Base-by-base conservation (phyloP, 257 asterid genomes). In the Plantago major region DNA sequence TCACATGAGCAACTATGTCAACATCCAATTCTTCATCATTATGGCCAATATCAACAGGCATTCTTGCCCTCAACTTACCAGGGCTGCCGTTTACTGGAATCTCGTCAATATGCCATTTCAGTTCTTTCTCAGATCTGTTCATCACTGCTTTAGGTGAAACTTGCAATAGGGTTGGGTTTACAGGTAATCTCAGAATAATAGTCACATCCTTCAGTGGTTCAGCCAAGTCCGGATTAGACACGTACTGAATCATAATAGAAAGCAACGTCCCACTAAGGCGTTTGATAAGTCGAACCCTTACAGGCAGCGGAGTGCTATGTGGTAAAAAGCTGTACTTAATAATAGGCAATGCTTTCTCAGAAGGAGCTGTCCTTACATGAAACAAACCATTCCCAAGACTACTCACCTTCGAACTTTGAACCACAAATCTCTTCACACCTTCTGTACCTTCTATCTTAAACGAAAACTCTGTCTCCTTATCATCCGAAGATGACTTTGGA, bases 61-160 rank as follows among this genome's bases (percentile, higher is more conserved):
- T 84, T 71, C 99, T 82, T 11, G 77, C 99, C 74, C 88, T 86
- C 75, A 92, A 74, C 69, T 86, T 83, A 61, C 84, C 96, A 46
- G 99, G 99, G 66, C 76, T 74, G 14, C 84, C 91, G 82, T 77
- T 86, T 57, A 71, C 62, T 5, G 96, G 96, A 65, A 92, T 77
- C 85, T 92, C 96, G 66, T 80, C 93, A 62, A 92, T 73, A 74
- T 80, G 89, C 99, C 99, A 92, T 71, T 81, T 89, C 76, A 92
- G 44, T 79, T 92, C 97, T 69, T 74, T 92, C 73, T 84, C 91
- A 17, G 96, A 74, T 80, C 99, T 85, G 67, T 92, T 89, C 86
- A 89, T 68, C 70, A 86, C 84, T 19, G 96, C 99, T 68, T 89
- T 92, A 11, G 99, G 99, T 9, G 97, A 83, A 58, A 86, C 97